Conservation (phyloP, 495 filamentous ascomycete species). For the Hypoxylon crocopeplum region DNA sequence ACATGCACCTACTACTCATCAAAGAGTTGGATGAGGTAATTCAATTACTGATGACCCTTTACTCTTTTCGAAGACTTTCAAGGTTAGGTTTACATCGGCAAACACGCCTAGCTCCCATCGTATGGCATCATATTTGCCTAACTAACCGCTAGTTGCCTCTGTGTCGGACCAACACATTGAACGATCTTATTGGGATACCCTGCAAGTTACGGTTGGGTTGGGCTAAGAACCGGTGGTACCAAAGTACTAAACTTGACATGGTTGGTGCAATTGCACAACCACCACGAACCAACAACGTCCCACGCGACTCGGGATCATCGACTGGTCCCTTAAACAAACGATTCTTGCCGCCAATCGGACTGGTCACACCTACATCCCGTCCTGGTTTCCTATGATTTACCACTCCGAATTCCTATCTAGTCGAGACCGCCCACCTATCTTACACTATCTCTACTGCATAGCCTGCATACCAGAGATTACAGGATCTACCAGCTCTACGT, state of each 20-base stretch:
- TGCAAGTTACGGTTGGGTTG: too few relatives aligned
- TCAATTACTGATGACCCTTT: not conserved
- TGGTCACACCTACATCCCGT: slow-evolving; percentile 30
- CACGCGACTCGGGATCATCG: slow-evolving; percentile 37
- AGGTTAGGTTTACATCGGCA: too few relatives aligned
- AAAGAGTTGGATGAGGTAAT: slow-evolving; percentile 26
- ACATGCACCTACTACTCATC: too few relatives aligned
- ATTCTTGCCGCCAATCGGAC: slow-evolving; percentile 33
- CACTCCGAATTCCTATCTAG: slow-evolving; percentile 11
- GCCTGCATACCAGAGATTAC: too few relatives aligned
- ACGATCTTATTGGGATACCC: slow-evolving; percentile 21
- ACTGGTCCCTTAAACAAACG: slow-evolving; percentile 26
- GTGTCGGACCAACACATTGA: slow-evolving; percentile 19
- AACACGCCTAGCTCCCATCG: slow-evolving; percentile 10
- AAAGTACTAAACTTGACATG: too few relatives aligned
- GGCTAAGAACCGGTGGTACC: too few relatives aligned
- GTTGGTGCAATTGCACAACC: slow-evolving; percentile 28
- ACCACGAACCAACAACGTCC: slow-evolving; percentile 14
- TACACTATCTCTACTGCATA: too few relatives aligned
- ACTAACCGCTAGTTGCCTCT: slow-evolving; percentile 27
- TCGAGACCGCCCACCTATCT: slow-evolving; percentile 25
- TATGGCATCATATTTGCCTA: slow-evolving; percentile 30
- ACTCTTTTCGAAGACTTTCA: too few relatives aligned
- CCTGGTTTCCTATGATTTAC: slow-evolving; percentile 14
- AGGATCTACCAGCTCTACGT: slow-evolving; percentile 25